Conservation (phyloP, 495 filamentous ascomycete genomes). For the Sordaria brevicollis region DNA sequence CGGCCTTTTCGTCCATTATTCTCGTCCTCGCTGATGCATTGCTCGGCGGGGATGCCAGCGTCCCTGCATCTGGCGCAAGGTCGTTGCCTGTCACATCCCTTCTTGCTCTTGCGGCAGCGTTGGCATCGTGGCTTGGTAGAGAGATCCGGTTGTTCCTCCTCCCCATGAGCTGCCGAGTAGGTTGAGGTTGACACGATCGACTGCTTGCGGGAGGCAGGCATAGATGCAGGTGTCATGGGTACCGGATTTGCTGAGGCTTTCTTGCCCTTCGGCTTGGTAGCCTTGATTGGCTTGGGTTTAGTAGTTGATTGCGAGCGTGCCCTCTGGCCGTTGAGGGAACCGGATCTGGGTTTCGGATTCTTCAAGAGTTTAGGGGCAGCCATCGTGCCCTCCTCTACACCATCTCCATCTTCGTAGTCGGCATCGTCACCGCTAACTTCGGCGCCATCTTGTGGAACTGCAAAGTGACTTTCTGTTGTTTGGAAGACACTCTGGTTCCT, state of each 20-base stretch:
- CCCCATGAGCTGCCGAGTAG: conserved; percentile 51
- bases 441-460: conserved; percentile 54
- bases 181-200: conserved; percentile 66
- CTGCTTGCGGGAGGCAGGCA: conserved; percentile 66
- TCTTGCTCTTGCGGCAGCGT: conserved; percentile 97
- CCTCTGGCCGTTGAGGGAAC: conserved; percentile 19
- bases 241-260: conserved; percentile 28
- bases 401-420: conserved; percentile 56
- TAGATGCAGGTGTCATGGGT: conserved; percentile 61
- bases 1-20: conserved; percentile 93
- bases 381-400: conserved; percentile 19
- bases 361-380: conserved; percentile 25
- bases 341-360: conserved; percentile 31
- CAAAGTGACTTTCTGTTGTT: conserved; percentile 51
- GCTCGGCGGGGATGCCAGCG: conserved; percentile 82
- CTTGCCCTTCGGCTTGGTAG: conserved; percentile 50
- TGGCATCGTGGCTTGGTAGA: conserved; percentile 95
- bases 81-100: conserved; percentile 92
- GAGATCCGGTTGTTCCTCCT: conserved; percentile 77
- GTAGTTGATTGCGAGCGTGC: conserved; percentile 17
- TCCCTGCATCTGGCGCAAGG: conserved; percentile 93
- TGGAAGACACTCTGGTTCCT: conserved; percentile 38
- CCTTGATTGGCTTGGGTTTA: conserved; percentile 33
- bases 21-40: conserved; percentile 94
- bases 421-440: conserved; percentile 63